Evolutionary conservation across 129 eudicot genomes (phyloP).

Genomic region (Heracleum sosnowskyi): DNA sequence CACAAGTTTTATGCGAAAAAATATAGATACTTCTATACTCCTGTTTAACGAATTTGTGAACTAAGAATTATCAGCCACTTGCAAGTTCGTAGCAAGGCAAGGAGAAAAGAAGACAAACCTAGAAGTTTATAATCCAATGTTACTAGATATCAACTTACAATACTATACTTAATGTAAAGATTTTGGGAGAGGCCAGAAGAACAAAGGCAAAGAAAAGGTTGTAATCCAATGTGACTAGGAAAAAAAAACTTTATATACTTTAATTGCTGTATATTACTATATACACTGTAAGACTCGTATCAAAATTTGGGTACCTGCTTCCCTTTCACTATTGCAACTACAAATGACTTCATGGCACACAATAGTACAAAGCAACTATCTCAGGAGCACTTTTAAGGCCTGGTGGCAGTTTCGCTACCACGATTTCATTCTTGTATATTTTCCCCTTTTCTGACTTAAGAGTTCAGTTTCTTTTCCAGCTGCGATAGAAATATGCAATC

Average conservation of each 20-base stretch:
- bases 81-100: too few relatives aligned
- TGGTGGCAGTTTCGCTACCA: neutral
- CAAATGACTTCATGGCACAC: neutral
- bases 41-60: too few relatives aligned
- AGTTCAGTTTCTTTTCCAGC: conserved; percentile 62
- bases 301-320: conserved; percentile 13
- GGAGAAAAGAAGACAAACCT: too few relatives aligned
- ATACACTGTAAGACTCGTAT: neutral
- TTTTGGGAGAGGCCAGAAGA: neutral
- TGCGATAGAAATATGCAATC: conserved; percentile 20
- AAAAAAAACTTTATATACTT: neutral
- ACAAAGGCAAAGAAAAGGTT: neutral
- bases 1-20: too few relatives aligned
- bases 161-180: neutral
- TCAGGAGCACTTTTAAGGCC: neutral
- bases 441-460: conserved; percentile 28
- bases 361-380: conserved; percentile 3
- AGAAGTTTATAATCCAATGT: too few relatives aligned
- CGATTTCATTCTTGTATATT: conserved; percentile 23
- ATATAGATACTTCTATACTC: too few relatives aligned
- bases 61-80: too few relatives aligned
- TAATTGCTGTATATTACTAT: neutral
- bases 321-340: conserved; percentile 1
- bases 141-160: too few relatives aligned
- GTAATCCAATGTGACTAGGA: neutral